phyloP scores from a whole-genome alignment of 1,284 basidiomycete genomes.

The Apiotrichum montevideense region DNA sequence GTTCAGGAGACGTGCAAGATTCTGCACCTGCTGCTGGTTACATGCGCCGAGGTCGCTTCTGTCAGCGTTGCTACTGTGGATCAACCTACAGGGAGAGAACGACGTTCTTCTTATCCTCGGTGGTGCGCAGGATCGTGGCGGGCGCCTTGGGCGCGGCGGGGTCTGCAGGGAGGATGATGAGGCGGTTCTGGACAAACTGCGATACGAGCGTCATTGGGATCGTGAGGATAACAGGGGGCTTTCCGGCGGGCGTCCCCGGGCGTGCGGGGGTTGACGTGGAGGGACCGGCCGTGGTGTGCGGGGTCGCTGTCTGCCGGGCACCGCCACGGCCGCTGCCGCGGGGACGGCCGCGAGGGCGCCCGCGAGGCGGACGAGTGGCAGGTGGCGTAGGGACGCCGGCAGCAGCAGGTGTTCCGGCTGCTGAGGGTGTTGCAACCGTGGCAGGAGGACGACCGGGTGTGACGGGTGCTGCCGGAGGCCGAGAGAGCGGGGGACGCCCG shows the following conservation, averaged over 20 bases:
- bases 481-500: too few species aligned
- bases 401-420: neutral
- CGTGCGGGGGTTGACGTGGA: neutral
- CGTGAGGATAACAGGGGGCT: conserved; percentile 15
- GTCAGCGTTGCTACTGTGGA: neutral
- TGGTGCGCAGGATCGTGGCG: conserved; percentile 25
- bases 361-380: conserved; percentile 1
- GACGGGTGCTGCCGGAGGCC: too few species aligned
- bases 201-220: conserved; percentile 15
- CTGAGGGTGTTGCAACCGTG: neutral
- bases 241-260: neutral
- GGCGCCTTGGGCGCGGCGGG: conserved; percentile 23
- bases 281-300: conserved; percentile 1
- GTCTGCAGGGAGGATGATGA: conserved; percentile 20
- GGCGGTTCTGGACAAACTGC: conserved; percentile 9
- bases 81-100: conserved; percentile 30
- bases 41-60: conserved; percentile 23
- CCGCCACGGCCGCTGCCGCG: conserved; percentile 16
- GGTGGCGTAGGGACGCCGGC: neutral
- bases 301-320: neutral
- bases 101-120: conserved; percentile 33
- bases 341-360: conserved; percentile 15
- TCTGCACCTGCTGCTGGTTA: conserved; percentile 26
- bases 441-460: too few species aligned
- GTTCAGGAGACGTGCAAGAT: conserved; percentile 32